Evolutionary conservation across 768 basidiomycete genomes (phyloP).

Genomic region (Punctularia strigosozonata): DNA sequence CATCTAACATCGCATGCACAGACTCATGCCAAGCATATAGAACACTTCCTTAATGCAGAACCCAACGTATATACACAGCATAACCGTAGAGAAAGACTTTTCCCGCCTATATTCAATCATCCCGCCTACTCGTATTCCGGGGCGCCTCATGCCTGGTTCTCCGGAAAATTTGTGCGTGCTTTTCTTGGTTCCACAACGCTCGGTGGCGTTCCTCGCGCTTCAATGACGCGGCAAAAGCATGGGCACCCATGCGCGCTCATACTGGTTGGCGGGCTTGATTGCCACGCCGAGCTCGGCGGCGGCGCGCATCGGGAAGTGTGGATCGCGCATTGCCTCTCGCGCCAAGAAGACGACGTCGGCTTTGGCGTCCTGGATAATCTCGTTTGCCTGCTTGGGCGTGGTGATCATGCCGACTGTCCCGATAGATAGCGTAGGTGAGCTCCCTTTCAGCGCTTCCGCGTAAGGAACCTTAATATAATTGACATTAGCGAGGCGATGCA

Average conservation of each 20-base stretch:
- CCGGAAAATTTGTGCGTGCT: too few species aligned
- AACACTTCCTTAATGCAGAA: too few species aligned
- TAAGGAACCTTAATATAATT: constrained; percentile 43
- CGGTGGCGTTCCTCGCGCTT: too few species aligned
- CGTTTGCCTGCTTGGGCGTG: constrained; percentile 42
- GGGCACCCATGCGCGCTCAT: constrained; percentile 44
- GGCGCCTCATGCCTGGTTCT: too few species aligned
- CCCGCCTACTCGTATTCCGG: too few species aligned
- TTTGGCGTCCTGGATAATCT: constrained; percentile 50
- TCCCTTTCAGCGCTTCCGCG: constrained; percentile 52
- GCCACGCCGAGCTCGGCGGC: constrained; percentile 52
- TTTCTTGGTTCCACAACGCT: too few species aligned
- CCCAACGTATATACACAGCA: too few species aligned
- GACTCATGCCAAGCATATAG: too few species aligned
- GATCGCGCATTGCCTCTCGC: constrained; percentile 52
- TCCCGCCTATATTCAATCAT: too few species aligned
- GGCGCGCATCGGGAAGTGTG: constrained; percentile 51
- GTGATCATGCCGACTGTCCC: constrained; percentile 69
- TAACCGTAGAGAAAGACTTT: too few species aligned
- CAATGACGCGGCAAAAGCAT: constrained; percentile 26
- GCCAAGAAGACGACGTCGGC: constrained; percentile 62
- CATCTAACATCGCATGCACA: too few species aligned
- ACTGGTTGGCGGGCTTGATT: constrained; percentile 64
- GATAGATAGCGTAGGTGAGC: constrained; percentile 39
- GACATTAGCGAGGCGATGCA: background rate